phyloP scores from a whole-genome alignment of 495 filamentous ascomycete genomes.

The Astrothelium macrocarpum region DNA sequence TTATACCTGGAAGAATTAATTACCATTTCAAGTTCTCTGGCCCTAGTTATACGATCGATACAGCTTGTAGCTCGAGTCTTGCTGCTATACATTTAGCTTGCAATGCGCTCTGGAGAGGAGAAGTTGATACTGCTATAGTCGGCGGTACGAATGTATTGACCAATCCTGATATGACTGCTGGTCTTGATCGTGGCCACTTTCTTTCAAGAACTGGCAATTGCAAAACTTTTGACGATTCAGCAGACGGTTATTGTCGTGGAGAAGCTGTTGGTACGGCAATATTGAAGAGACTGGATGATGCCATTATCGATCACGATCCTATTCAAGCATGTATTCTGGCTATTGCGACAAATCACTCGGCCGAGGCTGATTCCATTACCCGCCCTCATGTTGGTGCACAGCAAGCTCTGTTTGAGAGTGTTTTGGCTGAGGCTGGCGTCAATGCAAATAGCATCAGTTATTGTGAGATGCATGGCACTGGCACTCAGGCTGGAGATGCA shows the following conservation, averaged over 20 bases:
- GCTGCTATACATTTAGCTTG: conserved; percentile 23
- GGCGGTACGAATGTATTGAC: conserved; percentile 26
- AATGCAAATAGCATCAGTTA: conserved; percentile 25
- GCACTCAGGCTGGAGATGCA: conserved; percentile 33
- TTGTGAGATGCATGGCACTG: conserved; percentile 36
- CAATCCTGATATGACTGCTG: conserved; percentile 20
- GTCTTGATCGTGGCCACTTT: conserved; percentile 21
- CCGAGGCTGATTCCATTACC: conserved; percentile 33
- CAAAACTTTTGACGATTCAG: conserved; percentile 22
- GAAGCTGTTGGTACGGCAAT: conserved; percentile 39
- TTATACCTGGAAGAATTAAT: conserved; percentile 35
- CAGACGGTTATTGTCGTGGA: conserved; percentile 28
- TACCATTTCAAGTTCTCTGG: conserved; percentile 35
- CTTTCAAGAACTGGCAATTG: conserved; percentile 22
- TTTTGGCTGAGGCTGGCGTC: conserved; percentile 17
- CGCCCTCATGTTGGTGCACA: conserved; percentile 28
- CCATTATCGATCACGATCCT: conserved; percentile 38
- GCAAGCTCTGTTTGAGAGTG: conserved; percentile 16
- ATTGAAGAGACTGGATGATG: conserved; percentile 41
- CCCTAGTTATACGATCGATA: conserved; percentile 18
- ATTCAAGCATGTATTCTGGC: conserved; percentile 37
- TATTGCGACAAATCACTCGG: conserved; percentile 36
- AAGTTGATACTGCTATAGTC: conserved; percentile 19
- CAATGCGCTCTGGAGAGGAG: conserved; percentile 17
- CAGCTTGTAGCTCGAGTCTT: conserved; percentile 23